Base-by-base conservation (phyloP, 805 yeast species). In the Nakazawaea sp. region DNA sequence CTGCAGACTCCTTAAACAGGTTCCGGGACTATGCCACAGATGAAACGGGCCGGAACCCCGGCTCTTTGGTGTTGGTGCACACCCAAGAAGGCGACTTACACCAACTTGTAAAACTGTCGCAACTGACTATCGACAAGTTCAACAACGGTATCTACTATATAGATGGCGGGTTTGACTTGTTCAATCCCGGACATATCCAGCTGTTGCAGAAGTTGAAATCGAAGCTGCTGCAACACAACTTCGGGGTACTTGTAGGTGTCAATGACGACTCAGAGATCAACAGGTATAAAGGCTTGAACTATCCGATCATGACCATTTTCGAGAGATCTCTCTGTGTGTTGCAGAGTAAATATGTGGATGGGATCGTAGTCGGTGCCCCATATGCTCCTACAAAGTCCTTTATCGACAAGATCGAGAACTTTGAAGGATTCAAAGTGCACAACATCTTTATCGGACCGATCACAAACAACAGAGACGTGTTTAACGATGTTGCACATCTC, bases 181-280 rank as follows among this genome's bases (percentile, higher is more conserved):
- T 92, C 61, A 88, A 87, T 56, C 88, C 95, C 16, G 97, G 95
- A 16, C 97, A 92, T 55, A 85, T 90, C 40, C 81, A 78, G 46
- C 81, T 81, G 8, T 64, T 90, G 43, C 62, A 70, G 40, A 53
- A 63, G 12, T 69, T 81, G 17, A 53, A 66, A 23, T 56, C 57
- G 25, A 46, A 50, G 17, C 72, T 75, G 0, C 43, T 49, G 4
- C 52, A 51, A 12, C 55, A 50, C 2, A 55, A 58, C 8, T 70
- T 74, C 3, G 56, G 61, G 2, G 75, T 86, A 1, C 58, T 84
- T 2, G 85, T 81, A 8, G 95, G 95, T 2, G 53, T 86, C 17
- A 75, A 70, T 47, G 75, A 70, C 52, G 92, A 80, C 53, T 53
- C 43, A 31, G 71, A 68, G 35, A 77, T 72, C 43, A 79, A 72